Base-by-base conservation (phyloP, 805 yeast genomes). In the Cyberlindnera mississippiensis region DNA sequence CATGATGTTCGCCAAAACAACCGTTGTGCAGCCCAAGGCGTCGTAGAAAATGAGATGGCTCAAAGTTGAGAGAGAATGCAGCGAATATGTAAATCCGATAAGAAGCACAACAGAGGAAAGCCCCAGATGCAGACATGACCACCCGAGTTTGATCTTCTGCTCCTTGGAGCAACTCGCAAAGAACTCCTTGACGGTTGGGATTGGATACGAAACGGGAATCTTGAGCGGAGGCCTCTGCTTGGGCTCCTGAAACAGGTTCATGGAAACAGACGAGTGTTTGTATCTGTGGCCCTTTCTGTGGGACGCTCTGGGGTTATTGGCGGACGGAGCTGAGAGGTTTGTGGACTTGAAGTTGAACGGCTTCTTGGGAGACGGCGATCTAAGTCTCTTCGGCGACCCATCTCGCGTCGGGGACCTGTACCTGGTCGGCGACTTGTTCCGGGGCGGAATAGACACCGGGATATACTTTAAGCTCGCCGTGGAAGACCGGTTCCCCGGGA, bases 191-290 rank as follows among this genome's bases (percentile, higher is more conserved):
- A 74, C 55, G 32, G 71, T 64, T 2, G 75, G 75, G 2, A 71
- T 65, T 7, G 75, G 75, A 33, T 66, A 56, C 1, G 76, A 63
- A 18, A 76, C 82, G 2, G 96, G 96, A 8, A 89, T 79, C 14
- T 89, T 86, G 50, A 82, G 74, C 1, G 89, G 84, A 4, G 84
- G 80, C 28, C 81, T 71, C 31, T 71, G 77, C 13, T 89, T 84
- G 1, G 97, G 96, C 57, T 91, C 97, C 62, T 87, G 96, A 60
- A 93, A 91, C 60, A 91, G 75, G 61, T 91, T 90, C 93, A 91
- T 85, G 5, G 96, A 88, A 6, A 91, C 96, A 8, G 96, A 89
- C 3, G 97, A 89, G 62, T 91, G 98, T 60, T 91, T 91, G 60
- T 91, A 91, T 52, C 91, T 76, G 63, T 91, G 99, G 6, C 99